These are phyloP conservation scores for Nigrograna mackinnonii DNA, from an alignment of 2,329 filamentous ascomycete genomes.

Conservation along the genomic window DNA sequence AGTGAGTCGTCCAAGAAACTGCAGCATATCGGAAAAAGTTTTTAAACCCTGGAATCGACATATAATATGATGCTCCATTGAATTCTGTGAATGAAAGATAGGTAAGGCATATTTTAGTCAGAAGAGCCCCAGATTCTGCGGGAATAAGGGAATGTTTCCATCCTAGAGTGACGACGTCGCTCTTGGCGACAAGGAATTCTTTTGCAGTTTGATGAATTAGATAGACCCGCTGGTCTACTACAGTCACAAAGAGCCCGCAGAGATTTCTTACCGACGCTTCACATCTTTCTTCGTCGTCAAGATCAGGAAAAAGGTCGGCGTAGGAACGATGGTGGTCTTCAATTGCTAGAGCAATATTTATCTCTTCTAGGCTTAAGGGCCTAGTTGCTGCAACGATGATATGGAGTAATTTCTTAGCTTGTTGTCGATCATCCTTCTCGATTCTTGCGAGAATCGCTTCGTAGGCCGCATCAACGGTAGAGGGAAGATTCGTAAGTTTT, in stretches of 20 bases:
- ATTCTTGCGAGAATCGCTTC: slow-evolving; percentile 37
- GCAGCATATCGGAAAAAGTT: too few species aligned
- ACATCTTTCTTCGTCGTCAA: slow-evolving; percentile 12
- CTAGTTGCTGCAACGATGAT: slow-evolving; percentile 9
- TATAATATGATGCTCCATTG: too few species aligned
- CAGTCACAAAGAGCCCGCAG: slow-evolving; percentile 7
- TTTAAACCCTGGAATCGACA: too few species aligned
- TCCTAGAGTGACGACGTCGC: too few species aligned
- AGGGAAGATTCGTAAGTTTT: slow-evolving; percentile 13
- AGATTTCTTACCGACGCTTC: too few species aligned
- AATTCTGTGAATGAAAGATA: too few species aligned
- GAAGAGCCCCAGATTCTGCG: slow-evolving; percentile 2
- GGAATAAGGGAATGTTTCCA: slow-evolving; percentile 10
- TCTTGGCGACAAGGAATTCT: too few species aligned
- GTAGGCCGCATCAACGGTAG: slow-evolving; percentile 31
- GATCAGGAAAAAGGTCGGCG: slow-evolving; percentile 5
- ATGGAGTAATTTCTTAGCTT: slow-evolving; percentile 22
- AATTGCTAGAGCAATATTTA: slow-evolving; percentile 5
- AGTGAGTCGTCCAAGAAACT: too few species aligned
- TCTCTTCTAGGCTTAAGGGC: slow-evolving; percentile 9
- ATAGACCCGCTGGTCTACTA: slow-evolving; percentile 4
- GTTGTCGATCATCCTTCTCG: slow-evolving; percentile 22
- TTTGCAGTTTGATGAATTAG: slow-evolving; percentile 9
- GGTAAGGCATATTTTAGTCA: slow-evolving; percentile 4
- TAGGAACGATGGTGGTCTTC: background rate